Conservation (phyloP, 768 basidiomycete species). For the Amanita muscaria region DNA sequence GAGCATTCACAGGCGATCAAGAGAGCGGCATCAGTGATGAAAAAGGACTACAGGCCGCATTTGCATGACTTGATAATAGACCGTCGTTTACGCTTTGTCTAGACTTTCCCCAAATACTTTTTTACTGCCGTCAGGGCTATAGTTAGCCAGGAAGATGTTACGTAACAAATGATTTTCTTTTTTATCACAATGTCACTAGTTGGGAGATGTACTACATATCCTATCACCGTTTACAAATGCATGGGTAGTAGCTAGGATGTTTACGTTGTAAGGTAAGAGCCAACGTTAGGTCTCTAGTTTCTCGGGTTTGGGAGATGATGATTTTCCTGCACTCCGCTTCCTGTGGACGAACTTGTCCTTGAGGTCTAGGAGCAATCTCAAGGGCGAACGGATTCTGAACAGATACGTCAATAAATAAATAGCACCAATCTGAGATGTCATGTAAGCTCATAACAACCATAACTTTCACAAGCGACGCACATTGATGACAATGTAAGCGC, state of each 20-base stretch:
- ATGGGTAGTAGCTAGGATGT: too few relatives aligned
- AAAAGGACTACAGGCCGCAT: slow-evolving; percentile 37
- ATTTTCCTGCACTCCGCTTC: too few relatives aligned
- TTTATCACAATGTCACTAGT: too few relatives aligned
- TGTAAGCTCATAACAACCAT: background rate
- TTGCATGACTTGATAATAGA: slow-evolving; percentile 22
- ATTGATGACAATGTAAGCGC: slow-evolving; percentile 39
- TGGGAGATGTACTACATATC: too few relatives aligned
- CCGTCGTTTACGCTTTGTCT: background rate
- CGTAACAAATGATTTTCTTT: too few relatives aligned
- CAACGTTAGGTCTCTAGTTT: too few relatives aligned
- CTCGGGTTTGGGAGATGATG: background rate
- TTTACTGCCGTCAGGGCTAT: too few relatives aligned
- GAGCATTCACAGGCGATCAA: slow-evolving; percentile 75
- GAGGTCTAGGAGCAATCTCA: slow-evolving; percentile 5
- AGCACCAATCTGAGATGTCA: slow-evolving; percentile 27
- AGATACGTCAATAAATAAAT: slow-evolving; percentile 48
- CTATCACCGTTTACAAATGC: too few relatives aligned
- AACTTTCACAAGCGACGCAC: slow-evolving; percentile 18
- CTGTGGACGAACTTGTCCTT: slow-evolving; percentile 10
- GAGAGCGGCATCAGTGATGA: slow-evolving; percentile 47
- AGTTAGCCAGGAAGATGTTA: too few relatives aligned
- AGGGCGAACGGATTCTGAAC: slow-evolving; percentile 36
- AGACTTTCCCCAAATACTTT: background rate
- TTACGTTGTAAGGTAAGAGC: too few relatives aligned